These are phyloP conservation scores for Candida corydali DNA, from an alignment of 805 yeast genomes.

Conservation along the genomic window DNA sequence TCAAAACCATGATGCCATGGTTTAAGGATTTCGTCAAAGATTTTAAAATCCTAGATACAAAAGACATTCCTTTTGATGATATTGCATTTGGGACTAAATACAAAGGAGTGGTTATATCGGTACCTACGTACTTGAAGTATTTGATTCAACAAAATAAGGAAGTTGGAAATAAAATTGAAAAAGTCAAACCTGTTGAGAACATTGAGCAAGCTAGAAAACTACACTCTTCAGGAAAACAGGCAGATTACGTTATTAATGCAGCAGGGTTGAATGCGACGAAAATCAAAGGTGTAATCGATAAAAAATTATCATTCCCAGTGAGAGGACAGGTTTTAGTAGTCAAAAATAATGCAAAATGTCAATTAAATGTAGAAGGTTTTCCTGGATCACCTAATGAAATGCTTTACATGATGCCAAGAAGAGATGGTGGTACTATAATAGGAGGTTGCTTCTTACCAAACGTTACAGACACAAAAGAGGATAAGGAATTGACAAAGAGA, in stretches of 20 bases:
- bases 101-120: slow-evolving; percentile 56
- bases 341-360: slow-evolving; percentile 34
- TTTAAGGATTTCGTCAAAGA: slow-evolving; percentile 40
- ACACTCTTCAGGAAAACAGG: slow-evolving; percentile 35
- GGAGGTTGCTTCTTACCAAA: slow-evolving; percentile 46
- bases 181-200: slow-evolving; percentile 34
- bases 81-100: slow-evolving; percentile 43
- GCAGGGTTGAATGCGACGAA: slow-evolving; percentile 49
- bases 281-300: slow-evolving; percentile 45
- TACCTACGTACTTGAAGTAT: slow-evolving; percentile 52
- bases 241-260: slow-evolving; percentile 54
- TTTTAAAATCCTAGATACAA: slow-evolving; percentile 25
- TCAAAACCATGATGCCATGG: slow-evolving; percentile 39
- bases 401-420: slow-evolving; percentile 63
- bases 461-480: slow-evolving; percentile 20
- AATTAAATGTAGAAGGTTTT: slow-evolving; percentile 31
- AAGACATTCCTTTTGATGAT: slow-evolving; percentile 37
- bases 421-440: slow-evolving; percentile 67
- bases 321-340: slow-evolving; percentile 57
- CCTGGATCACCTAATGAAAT: slow-evolving; percentile 37
- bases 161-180: slow-evolving; percentile 45
- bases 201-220: slow-evolving; percentile 47
- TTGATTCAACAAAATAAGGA: slow-evolving; percentile 42
- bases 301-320: slow-evolving; percentile 42
- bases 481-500: slow-evolving; percentile 43